phyloP scores from a whole-genome alignment of 2,329 filamentous ascomycete genomes.

The Pestalotiopsis sp. region DNA sequence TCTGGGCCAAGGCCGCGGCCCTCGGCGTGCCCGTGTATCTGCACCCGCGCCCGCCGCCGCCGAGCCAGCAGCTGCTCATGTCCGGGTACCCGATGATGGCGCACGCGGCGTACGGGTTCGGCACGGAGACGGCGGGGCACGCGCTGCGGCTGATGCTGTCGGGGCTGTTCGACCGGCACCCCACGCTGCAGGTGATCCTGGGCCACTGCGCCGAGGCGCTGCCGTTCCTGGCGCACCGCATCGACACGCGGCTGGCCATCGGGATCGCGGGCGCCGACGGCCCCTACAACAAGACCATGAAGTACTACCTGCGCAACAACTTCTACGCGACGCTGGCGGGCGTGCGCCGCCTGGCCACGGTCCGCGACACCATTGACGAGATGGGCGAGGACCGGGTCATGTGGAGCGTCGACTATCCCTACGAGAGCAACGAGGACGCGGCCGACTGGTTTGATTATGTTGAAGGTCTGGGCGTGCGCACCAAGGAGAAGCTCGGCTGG shows the following conservation, averaged over 20 bases:
- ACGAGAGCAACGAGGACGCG: conserved; percentile 36
- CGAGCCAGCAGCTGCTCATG: conserved; percentile 30
- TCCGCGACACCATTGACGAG: conserved; percentile 51
- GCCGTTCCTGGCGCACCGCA: conserved; percentile 49
- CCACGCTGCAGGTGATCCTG: conserved; percentile 46
- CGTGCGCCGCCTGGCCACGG: conserved; percentile 35
- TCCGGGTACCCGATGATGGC: conserved; percentile 1
- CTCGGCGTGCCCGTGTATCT: conserved; percentile 68
- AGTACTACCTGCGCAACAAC: conserved; percentile 56
- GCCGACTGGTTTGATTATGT: conserved; percentile 5
- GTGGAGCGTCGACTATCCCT: conserved; percentile 57
- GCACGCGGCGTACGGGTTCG: conserved; percentile 2
- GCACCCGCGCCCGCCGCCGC: conserved; percentile 60
- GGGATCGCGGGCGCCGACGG: conserved; percentile 61
- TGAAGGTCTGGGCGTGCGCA: not conserved
- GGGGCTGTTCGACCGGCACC: conserved; percentile 51
- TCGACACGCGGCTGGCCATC: conserved; percentile 27
- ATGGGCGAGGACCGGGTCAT: conserved; percentile 52
- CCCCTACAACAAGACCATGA: conserved; percentile 51
- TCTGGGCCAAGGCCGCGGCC: conserved; percentile 60
- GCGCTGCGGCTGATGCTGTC: conserved; percentile 6
- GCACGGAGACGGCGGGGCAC: conserved; percentile 6
- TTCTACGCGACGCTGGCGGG: conserved; percentile 51
- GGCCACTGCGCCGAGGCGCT: conserved; percentile 53
- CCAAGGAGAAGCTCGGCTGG: conserved; percentile 6